phyloP scores from a whole-genome alignment of 352 stramenopile genomes.

The Pythium graminicola region DNA sequence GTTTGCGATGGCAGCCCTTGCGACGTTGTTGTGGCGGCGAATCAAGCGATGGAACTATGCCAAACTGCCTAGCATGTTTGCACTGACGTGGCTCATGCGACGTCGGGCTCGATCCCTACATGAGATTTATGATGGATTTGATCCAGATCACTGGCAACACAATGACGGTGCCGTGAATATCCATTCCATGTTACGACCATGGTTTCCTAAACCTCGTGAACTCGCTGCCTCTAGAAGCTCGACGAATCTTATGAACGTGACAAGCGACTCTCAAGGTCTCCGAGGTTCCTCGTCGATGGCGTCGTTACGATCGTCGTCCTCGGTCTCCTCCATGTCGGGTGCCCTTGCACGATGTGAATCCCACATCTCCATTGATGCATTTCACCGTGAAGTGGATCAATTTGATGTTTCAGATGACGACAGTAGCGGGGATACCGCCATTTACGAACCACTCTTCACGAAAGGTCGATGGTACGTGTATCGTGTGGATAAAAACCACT shows the following conservation, averaged over 20 bases:
- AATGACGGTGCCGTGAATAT: constrained; percentile 78
- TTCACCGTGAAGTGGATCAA: constrained; percentile 38
- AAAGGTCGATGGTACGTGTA: constrained; percentile 78
- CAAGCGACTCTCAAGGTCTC: not conserved
- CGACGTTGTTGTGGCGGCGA: constrained; percentile 9
- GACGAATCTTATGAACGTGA: constrained; percentile 18
- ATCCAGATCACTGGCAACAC: constrained; percentile 54
- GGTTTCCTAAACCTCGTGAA: constrained; percentile 50
- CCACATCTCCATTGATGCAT: constrained; percentile 68
- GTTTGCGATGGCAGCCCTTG: not conserved
- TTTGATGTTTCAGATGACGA: constrained; percentile 19
- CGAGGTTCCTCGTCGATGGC: constrained; percentile 21
- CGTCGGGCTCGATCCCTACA: constrained; percentile 39
- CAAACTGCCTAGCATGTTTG: constrained; percentile 57
- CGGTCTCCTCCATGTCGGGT: constrained; percentile 26
- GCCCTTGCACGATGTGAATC: constrained; percentile 44
- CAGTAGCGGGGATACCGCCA: not conserved
- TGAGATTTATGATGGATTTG: constrained; percentile 55
- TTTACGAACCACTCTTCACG: constrained; percentile 27
- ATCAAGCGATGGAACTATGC: constrained; percentile 22
- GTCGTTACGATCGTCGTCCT: constrained; percentile 34
- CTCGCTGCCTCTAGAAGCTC: constrained; percentile 14
- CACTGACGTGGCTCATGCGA: constrained; percentile 58
- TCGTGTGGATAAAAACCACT: constrained; percentile 66
- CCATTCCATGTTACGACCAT: constrained; percentile 56